Base-by-base conservation (phyloP, 257 asterid genomes). In the Nemophila menziesii region DNA sequence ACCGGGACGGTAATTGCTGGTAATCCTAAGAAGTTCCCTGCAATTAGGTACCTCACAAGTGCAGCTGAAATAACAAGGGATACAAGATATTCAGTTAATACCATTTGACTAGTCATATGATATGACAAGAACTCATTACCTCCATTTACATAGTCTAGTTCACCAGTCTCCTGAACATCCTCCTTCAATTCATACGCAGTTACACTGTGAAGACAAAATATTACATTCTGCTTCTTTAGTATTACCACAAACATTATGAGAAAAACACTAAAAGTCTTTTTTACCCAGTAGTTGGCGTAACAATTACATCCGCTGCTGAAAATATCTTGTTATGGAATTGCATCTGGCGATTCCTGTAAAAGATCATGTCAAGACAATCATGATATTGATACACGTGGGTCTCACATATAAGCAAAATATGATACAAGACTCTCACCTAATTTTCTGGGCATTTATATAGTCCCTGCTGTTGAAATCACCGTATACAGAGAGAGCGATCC, bases 221-320 rank as follows among this genome's bases (percentile, higher is more conserved):
- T n/a, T n/a, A n/a, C n/a, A n/a, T n/a, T n/a, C n/a, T n/a, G n/a
- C n/a, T n/a, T n/a, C n/a, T n/a, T n/a, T n/a, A n/a, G n/a, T n/a
- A n/a, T n/a, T n/a, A n/a, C n/a, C n/a, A n/a, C n/a, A n/a, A n/a
- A n/a, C n/a, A n/a, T n/a, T n/a, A n/a, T n/a, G n/a, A n/a, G n/a
- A n/a, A n/a, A n/a, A n/a, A n/a, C n/a, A n/a, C n/a, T n/a, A n/a
- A n/a, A n/a, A n/a, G n/a, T n/a, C n/a, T 20, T 33, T 34, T 45
- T 5, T 51, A 87, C 97, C 97, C 95, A 11, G 86, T 84, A 14
- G 97, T 87, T 54, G 97, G 97, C 33, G 92, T 67, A 43, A 87
- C 97, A 23, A 87, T 87, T 39, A 87, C 73, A 67, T 87, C 89
- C 22, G 95, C 93, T 47, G 47, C 9, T 2, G 79, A 39, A 49